These are phyloP conservation scores for Pichia kudriavzevii DNA, from an alignment of 1,139 yeast species.

Conservation along the genomic window DNA sequence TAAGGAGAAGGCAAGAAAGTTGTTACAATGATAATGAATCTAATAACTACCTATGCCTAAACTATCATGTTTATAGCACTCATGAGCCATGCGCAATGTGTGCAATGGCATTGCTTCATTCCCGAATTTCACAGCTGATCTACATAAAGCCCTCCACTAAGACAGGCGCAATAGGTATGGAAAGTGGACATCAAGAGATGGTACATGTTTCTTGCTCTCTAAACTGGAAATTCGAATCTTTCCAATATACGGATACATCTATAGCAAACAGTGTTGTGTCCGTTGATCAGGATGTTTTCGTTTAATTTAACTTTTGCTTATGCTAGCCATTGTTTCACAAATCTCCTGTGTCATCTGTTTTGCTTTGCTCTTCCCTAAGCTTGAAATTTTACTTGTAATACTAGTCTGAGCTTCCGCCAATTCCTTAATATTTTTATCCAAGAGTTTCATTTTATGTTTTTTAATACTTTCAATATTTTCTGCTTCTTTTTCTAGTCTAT, in stretches of 20 bases:
- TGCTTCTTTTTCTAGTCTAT: slow-evolving; percentile 1
- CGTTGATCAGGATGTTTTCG: slow-evolving; percentile 16
- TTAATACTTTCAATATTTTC: not conserved
- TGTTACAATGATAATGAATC: slow-evolving; percentile 8
- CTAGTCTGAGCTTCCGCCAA: too few relatives aligned
- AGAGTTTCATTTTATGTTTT: not conserved
- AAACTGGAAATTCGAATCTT: slow-evolving; percentile 77
- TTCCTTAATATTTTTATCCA: not conserved
- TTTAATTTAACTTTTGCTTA: not conserved
- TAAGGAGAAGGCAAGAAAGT: slow-evolving; percentile 26
- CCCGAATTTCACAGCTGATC: slow-evolving; percentile 65
- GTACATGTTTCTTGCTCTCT: slow-evolving; percentile 66
- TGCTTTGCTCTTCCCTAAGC: too few relatives aligned
- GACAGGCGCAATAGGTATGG: slow-evolving; percentile 51
- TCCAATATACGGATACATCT: slow-evolving; percentile 39
- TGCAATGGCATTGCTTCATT: slow-evolving; percentile 90
- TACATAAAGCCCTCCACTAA: slow-evolving; percentile 42
- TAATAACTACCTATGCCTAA: slow-evolving; percentile 59
- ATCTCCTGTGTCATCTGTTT: too few relatives aligned
- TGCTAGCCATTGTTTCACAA: too few relatives aligned
- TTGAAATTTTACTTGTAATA: too few relatives aligned
- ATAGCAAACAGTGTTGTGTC: slow-evolving; percentile 22
- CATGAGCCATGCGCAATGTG: slow-evolving; percentile 99
- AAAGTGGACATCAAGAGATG: slow-evolving; percentile 61
- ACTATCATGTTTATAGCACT: slow-evolving; percentile 73